These are phyloP conservation scores for Osmozyma mogii DNA, from an alignment of 805 yeast genomes.

Conservation along the genomic window DNA sequence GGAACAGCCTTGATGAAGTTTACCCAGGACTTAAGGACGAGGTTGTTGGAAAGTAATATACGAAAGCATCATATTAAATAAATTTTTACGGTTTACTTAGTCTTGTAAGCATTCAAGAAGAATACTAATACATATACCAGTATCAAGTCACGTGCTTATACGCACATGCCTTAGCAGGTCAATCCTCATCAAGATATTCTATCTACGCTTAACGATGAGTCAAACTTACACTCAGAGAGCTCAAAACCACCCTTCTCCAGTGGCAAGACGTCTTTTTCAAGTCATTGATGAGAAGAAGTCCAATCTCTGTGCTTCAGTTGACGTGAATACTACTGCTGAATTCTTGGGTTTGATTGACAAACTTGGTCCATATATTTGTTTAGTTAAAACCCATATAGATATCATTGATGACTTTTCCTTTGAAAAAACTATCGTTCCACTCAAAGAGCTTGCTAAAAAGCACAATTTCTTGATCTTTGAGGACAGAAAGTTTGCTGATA, in stretches of 20 bases:
- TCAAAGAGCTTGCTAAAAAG: constrained; percentile 63
- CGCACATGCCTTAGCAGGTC: no score
- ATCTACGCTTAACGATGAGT: no score
- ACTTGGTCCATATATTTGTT: constrained; percentile 85
- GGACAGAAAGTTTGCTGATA: constrained; percentile 97
- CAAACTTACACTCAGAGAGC: constrained; percentile 66
- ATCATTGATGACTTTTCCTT: constrained; percentile 82
- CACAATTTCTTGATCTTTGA: constrained; percentile 90
- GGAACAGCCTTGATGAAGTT: constrained; percentile 22
- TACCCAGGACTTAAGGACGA: constrained; percentile 20
- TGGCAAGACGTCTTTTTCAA: constrained; percentile 65
- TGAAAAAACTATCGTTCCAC: constrained; percentile 71
- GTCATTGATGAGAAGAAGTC: constrained; percentile 77
- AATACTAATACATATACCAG: no score
- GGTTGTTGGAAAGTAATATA: constrained; percentile 3
- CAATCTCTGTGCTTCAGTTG: constrained; percentile 91
- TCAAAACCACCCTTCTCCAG: constrained; percentile 59
- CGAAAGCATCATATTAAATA: no score
- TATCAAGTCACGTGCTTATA: no score
- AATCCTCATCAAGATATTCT: no score
- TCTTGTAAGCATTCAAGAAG: no score
- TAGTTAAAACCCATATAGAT: constrained; percentile 92
- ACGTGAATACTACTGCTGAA: constrained; percentile 74
- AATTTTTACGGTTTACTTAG: no score
- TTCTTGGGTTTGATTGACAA: constrained; percentile 63